Evolutionary conservation across 2,329 filamentous ascomycete genomes (phyloP).

Genomic region (Hymenotorrendiella dingleyae): DNA sequence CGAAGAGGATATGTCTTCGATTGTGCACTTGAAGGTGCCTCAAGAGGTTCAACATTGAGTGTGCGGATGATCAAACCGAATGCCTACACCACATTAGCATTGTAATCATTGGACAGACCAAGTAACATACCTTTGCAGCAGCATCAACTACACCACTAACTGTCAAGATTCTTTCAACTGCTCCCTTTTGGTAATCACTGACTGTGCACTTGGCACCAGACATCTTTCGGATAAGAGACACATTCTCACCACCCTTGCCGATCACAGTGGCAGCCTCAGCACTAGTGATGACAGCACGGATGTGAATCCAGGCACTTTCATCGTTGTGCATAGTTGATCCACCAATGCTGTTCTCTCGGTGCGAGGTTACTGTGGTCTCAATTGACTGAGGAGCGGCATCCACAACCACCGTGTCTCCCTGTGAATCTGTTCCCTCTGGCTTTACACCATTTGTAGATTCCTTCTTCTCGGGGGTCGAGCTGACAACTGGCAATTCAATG

Average conservation of each 20-base stretch:
- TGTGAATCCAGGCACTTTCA: slow-evolving; percentile 94
- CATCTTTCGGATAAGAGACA: slow-evolving; percentile 90
- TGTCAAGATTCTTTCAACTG: slow-evolving; percentile 94
- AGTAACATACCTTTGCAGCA: slow-evolving; percentile 74
- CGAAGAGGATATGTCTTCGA: slow-evolving; percentile 97
- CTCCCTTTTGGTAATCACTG: slow-evolving; percentile 94
- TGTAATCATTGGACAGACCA: slow-evolving; percentile 4
- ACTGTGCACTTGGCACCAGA: slow-evolving; percentile 98
- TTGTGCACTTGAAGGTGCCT: slow-evolving; percentile 79
- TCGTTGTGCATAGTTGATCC: slow-evolving; percentile 60
- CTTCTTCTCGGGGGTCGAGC: slow-evolving; percentile 34
- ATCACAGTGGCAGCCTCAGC: slow-evolving; percentile 97
- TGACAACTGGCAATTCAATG: slow-evolving; percentile 40
- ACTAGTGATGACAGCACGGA: slow-evolving; percentile 94
- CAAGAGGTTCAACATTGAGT: slow-evolving; percentile 91
- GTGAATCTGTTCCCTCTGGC: slow-evolving; percentile 47
- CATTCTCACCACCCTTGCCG: slow-evolving; percentile 97
- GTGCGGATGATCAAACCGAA: slow-evolving; percentile 98
- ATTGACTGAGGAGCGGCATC: slow-evolving; percentile 51
- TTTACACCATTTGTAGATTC: slow-evolving; percentile 42
- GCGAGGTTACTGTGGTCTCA: slow-evolving; percentile 41
- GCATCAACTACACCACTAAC: slow-evolving; percentile 96
- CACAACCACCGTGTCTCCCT: slow-evolving; percentile 64
- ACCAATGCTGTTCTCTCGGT: slow-evolving; percentile 19
- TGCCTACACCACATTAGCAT: slow-evolving; percentile 50